phyloP scores from a whole-genome alignment of 2,329 filamentous ascomycete species.

The Fusarium caatingaense region DNA sequence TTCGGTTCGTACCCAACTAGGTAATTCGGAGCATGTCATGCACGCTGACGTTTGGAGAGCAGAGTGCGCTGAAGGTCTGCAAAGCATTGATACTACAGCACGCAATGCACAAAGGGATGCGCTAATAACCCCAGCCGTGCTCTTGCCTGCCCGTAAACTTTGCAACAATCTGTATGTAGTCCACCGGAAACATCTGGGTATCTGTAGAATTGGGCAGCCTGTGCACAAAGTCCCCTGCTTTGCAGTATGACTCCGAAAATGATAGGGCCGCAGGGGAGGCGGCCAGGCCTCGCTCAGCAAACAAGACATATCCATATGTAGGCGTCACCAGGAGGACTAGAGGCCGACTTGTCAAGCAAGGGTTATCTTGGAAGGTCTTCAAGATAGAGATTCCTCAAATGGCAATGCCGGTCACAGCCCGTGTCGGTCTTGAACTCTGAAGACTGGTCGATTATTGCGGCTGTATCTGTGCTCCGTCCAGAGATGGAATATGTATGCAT shows the following conservation, averaged over 20 bases:
- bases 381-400: neutral
- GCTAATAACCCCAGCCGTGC: constrained; percentile 1
- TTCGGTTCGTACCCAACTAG: constrained; percentile 1
- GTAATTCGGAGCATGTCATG: constrained; percentile 17
- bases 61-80: constrained; percentile 4
- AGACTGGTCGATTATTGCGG: constrained; percentile 2
- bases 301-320: constrained; percentile 1
- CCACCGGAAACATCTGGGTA: neutral
- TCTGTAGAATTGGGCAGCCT: constrained; percentile 7
- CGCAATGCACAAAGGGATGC: constrained; percentile 3
- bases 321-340: constrained; percentile 17
- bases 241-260: constrained; percentile 11
- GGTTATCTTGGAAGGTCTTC: neutral
- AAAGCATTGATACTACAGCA: constrained; percentile 8
- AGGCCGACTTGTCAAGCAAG: neutral
- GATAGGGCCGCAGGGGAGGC: constrained; percentile 9
- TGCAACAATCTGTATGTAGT: neutral
- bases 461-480: neutral
- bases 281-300: neutral
- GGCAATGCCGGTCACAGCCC: neutral
- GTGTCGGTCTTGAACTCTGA: constrained; percentile 4
- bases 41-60: constrained; percentile 24
- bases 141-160: neutral
- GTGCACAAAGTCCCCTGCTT: constrained; percentile 10
- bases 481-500: constrained; percentile 29